Evolutionary conservation across 768 basidiomycete species (phyloP).

Genomic region (Infundibulicybe gibba): DNA sequence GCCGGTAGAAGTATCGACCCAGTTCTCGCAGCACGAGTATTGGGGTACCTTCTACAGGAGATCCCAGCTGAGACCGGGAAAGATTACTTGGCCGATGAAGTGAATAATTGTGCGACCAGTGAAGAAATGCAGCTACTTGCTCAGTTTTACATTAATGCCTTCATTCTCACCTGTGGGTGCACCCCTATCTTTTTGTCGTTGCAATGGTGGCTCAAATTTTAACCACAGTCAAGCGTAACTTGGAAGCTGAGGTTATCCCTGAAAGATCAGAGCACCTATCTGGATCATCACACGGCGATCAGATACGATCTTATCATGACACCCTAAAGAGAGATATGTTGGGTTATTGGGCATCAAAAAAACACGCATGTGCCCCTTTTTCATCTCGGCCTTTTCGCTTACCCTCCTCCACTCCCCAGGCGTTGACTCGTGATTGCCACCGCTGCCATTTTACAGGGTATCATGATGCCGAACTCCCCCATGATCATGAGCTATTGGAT

Average conservation of each 20-base stretch:
- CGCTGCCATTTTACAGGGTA: slow-evolving; percentile 3
- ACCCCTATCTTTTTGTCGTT: neutral
- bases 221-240: neutral
- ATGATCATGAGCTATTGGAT: neutral
- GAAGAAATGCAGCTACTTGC: neutral
- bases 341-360: neutral
- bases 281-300: neutral
- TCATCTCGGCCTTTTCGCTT: neutral
- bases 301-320: neutral
- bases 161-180: neutral
- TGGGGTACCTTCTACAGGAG: neutral
- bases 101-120: neutral
- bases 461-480: neutral
- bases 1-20: too few species aligned
- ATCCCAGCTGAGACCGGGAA: neutral
- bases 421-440: slow-evolving; percentile 6
- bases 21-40: neutral
- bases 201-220: neutral
- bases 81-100: neutral
- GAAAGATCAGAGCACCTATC: neutral
- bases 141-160: neutral
- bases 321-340: neutral
- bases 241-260: neutral
- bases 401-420: neutral
- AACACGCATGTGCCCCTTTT: neutral